Percentiles rank a stretch among this genome's conserved stretches.
These are phyloP conservation scores for Penicillium daleae DNA, from an alignment of 495 filamentous ascomycete species.

Conservation along the genomic window DNA sequence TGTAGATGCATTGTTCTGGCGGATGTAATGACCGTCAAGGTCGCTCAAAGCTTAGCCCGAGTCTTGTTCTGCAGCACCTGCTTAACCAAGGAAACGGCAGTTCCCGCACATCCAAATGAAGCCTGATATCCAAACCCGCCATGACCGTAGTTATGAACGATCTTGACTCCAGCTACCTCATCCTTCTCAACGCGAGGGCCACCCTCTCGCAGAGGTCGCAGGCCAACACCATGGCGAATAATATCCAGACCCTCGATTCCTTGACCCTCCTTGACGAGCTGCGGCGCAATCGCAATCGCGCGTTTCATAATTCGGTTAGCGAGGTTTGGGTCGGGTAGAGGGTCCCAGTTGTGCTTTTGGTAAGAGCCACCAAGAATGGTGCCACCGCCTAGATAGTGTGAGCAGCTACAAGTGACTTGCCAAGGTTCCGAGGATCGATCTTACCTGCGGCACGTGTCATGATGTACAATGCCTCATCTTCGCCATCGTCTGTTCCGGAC, in stretches of 20 bases:
- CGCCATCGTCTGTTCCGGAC: slow-evolving; percentile 80
- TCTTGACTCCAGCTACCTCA: slow-evolving; percentile 65
- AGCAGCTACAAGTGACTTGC: neutral
- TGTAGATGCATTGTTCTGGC: neutral
- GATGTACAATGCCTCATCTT: slow-evolving; percentile 81
- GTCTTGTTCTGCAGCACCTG: slow-evolving; percentile 51
- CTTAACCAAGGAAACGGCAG: slow-evolving; percentile 71
- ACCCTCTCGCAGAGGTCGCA: slow-evolving; percentile 74
- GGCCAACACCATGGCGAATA: slow-evolving; percentile 86
- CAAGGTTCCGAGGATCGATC: neutral
- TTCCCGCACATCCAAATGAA: slow-evolving; percentile 79
- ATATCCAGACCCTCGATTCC: slow-evolving; percentile 81
- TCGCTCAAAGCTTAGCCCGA: slow-evolving; percentile 40
- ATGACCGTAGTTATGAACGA: slow-evolving; percentile 97
- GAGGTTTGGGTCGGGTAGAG: slow-evolving; percentile 76
- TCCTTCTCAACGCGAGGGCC: slow-evolving; percentile 87
- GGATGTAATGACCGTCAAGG: neutral
- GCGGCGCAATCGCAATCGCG: slow-evolving; percentile 70
- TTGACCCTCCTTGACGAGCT: slow-evolving; percentile 69
- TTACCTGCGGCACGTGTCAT: slow-evolving; percentile 84
- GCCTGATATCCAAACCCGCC: slow-evolving; percentile 92
- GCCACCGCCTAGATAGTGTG: slow-evolving; percentile 53
- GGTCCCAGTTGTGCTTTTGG: slow-evolving; percentile 81
- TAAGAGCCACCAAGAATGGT: slow-evolving; percentile 90
- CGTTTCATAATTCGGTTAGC: slow-evolving; percentile 90